Percentiles rank a stretch among this genome's conserved stretches.
These are phyloP conservation scores for Rhodotorula sp. DNA, from an alignment of 1,284 basidiomycete species.

Conservation along the genomic window DNA sequence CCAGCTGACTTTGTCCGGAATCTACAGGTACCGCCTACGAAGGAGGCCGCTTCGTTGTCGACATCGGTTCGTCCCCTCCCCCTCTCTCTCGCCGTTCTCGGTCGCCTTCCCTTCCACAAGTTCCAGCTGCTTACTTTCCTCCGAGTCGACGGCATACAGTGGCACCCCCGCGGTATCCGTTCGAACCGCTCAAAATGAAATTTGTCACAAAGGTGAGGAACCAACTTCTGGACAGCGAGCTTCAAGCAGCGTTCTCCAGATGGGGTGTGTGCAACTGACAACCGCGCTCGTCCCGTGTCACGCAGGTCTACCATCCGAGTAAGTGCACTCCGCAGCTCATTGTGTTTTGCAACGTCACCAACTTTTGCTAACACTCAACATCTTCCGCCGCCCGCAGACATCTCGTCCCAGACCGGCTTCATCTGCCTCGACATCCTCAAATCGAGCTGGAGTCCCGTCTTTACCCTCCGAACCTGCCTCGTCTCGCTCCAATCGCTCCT, in stretches of 20 bases:
- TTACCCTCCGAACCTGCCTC: slow-evolving; percentile 91
- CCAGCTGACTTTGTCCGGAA: slow-evolving; percentile 40
- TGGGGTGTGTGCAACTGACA: too few relatives aligned
- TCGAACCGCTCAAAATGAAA: slow-evolving; percentile 98
- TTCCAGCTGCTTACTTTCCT: too few relatives aligned
- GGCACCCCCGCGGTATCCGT: slow-evolving; percentile 68
- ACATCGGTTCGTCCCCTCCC: slow-evolving; percentile 17
- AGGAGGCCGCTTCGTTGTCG: slow-evolving; percentile 89
- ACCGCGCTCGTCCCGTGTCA: too few relatives aligned
- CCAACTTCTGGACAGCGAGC: too few relatives aligned
- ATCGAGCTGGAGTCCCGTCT: slow-evolving; percentile 60
- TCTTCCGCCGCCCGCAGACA: slow-evolving; percentile 39
- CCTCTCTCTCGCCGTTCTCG: neutral
- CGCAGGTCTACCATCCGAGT: slow-evolving; percentile 98
- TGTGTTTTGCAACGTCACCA: neutral
- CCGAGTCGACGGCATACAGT: neutral
- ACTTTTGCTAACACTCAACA: too few relatives aligned
- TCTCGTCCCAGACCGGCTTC: slow-evolving; percentile 89
- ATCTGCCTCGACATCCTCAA: slow-evolving; percentile 66
- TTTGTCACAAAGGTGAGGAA: slow-evolving; percentile 67
- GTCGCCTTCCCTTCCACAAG: neutral
- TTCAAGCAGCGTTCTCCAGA: too few relatives aligned
- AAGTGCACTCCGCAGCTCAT: neutral
- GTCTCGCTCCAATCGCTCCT: slow-evolving; percentile 93
- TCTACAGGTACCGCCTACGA: slow-evolving; percentile 81